These are phyloP conservation scores for Leccinum olivaceopallidum DNA, from an alignment of 768 basidiomycete species.

Conservation along the genomic window DNA sequence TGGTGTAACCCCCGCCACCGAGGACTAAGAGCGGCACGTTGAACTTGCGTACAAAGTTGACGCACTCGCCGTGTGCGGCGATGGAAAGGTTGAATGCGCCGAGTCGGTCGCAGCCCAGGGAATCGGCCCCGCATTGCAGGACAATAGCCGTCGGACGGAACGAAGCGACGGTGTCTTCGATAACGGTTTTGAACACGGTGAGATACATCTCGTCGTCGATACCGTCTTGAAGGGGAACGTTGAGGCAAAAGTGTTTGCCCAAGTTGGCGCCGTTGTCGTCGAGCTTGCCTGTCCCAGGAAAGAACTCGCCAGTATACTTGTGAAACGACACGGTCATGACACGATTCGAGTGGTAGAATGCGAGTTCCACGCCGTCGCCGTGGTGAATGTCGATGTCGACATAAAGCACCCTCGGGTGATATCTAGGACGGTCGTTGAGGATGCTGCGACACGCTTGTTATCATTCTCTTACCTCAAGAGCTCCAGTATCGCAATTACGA, in stretches of 20 bases:
- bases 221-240: conserved; percentile 93
- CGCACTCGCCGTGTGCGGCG: conserved; percentile 97
- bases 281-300: conserved; percentile 95
- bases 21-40: conserved; percentile 88
- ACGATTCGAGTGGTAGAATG: conserved; percentile 97
- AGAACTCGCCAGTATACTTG: conserved; percentile 98
- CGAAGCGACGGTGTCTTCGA: conserved; percentile 88
- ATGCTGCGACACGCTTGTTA: neutral
- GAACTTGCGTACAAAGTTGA: conserved; percentile 93
- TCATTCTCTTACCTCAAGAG: conserved; percentile 63
- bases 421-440: conserved; percentile 46
- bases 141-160: conserved; percentile 92
- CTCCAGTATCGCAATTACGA: conserved; percentile 92
- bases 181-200: conserved; percentile 92
- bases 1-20: conserved; percentile 96
- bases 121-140: conserved; percentile 96
- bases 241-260: conserved; percentile 94
- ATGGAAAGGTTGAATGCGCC: conserved; percentile 98
- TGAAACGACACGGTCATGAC: conserved; percentile 99
- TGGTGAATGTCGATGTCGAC: conserved; percentile 99
- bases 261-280: conserved; percentile 87
- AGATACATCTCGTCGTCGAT: conserved; percentile 98
- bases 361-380: conserved; percentile 97
- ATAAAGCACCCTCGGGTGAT: conserved; percentile 92
- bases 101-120: conserved; percentile 89